Evolutionary conservation across 495 filamentous ascomycete genomes (phyloP), one percentile per base, ranked within the genome.

Genomic region (Lasiosphaeria hispida): DNA sequence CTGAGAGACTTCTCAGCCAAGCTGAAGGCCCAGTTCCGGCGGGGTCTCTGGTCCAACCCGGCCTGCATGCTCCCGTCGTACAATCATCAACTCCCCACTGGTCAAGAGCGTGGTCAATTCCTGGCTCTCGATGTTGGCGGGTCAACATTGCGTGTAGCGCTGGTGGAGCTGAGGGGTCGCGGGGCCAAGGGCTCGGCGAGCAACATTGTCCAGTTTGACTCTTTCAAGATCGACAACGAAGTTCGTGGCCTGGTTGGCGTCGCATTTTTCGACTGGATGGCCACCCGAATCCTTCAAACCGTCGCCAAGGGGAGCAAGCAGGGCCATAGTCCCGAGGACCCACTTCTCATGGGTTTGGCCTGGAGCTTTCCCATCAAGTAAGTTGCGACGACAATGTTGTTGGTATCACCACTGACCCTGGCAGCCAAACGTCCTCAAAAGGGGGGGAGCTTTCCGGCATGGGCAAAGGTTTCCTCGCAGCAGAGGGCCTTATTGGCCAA

Each of bases 331-430:
- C 59, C 60, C 0, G 65, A 65, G 13, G 60, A 72, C 15, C 69
- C 69, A 10, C 66, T 80, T 56, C 74, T 77, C 2, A 71, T 93
- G 76, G 89, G 90, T 0, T 79, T 96, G 40, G 88, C 90, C 8
- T 96, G 91, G 79, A 92, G 88, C 71, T 96, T 96, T 66, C 91
- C 91, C 11, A 91, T 96, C 48, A 84, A 87, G 89, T 92, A 77
- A 71, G 77, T 79, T 62, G 30, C 50, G 30, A 30, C 23, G 23
- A 30, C 36, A 30, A 4, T 14, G 57, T 36, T 34, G 7, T 18
- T 18, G 19, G 40, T 17, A 53, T 51, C 52, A 48, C 44, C 34
- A 37, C 59, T 74, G 42, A 69, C 55, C 52, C 36, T 0, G 23
- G 23, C 59, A 92, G 89, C 71, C 90, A 95, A 85, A 85, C 87